Evolutionary conservation across 768 basidiomycete genomes (phyloP), one percentile per base, ranked within the genome.

Genomic region (Tricholoma furcatifolium): DNA sequence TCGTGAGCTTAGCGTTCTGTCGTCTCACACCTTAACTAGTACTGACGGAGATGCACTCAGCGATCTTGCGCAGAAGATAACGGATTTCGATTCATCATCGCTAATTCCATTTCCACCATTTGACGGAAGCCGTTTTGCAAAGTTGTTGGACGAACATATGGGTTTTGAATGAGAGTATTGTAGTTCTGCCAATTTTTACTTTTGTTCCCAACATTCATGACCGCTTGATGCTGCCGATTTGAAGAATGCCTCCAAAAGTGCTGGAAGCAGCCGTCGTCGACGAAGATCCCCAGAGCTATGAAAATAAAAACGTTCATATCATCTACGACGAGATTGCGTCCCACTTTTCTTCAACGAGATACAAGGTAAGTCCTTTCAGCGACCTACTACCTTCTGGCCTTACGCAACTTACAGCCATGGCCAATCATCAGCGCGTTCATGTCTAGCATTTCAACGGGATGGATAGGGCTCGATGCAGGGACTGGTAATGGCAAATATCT

Each of bases 401-500:
- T 42, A 43, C 43, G 42, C 40, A 47, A 44, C 51, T 35, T 30
- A 47, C 38, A 93, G 92, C 91, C 91, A 55, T 96, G 92, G 93
- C 93, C 95, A 4, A 81, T 96, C 55, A 87, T 95, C 43, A 79
- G 84, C 14, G 64, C 70, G 38, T 97, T 96, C 67, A 74, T 97
- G 21, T 74, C 80, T 6, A 80, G 77, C 38, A 65, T 97, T 12
- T 81, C 88, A 12, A 71, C 84, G 17, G 88, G 92, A 21, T 91
- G 84, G 74, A 73, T 97, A 32, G 96, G 96, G 10, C 77, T 99
- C 21, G 97, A 99, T 67, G 89, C 92, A 21, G 97, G 97, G 5
- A 93, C 93, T 21, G 97, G 97, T 1, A 99, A 99, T 60, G 97
- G 97, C 41, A 98, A 99, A 78, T 98, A 98, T 71, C 81, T 98